These are phyloP conservation scores for Vicia sativa DNA, from an alignment of 306 rosid species.

Conservation along the genomic window DNA sequence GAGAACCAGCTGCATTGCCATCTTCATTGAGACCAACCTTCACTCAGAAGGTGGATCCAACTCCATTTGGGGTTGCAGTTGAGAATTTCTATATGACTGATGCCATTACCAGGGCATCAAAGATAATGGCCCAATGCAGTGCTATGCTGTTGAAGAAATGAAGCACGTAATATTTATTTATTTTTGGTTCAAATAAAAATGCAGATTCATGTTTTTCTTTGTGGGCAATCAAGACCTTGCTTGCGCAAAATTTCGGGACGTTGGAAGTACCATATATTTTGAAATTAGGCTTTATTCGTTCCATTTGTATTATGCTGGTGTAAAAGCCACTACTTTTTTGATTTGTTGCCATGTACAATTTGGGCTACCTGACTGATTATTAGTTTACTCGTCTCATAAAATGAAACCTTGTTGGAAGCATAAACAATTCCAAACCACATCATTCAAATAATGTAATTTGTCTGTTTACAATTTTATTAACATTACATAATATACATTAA, in stretches of 20 bases:
- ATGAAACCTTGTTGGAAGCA: constrained; percentile 26
- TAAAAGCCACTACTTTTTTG: constrained; percentile 48
- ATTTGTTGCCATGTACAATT: constrained; percentile 34
- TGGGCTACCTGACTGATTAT: constrained; percentile 38
- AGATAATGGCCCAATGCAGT: constrained; percentile 99
- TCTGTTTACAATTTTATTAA: background rate
- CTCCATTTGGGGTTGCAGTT: constrained; percentile 62
- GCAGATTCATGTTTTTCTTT: constrained; percentile 38
- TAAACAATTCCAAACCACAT: constrained; percentile 19
- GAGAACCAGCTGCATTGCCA: constrained; percentile 78
- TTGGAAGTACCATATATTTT: constrained; percentile 60
- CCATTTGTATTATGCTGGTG: constrained; percentile 48
- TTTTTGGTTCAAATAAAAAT: constrained; percentile 41
- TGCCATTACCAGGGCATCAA: constrained; percentile 96
- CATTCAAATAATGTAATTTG: background rate
- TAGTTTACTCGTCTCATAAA: constrained; percentile 20
- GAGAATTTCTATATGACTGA: constrained; percentile 98
- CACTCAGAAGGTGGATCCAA: constrained; percentile 48
- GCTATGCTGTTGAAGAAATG: constrained; percentile 78
- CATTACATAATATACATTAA: constrained; percentile 20
- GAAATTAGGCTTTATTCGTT: constrained; percentile 37
- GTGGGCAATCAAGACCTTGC: constrained; percentile 41
- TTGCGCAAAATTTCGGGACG: constrained; percentile 48
- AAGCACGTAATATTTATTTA: constrained; percentile 40
- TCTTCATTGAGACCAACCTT: constrained; percentile 66